Conservation (phyloP, 116 monocot genomes). For the Papilionanthe hybrid region DNA sequence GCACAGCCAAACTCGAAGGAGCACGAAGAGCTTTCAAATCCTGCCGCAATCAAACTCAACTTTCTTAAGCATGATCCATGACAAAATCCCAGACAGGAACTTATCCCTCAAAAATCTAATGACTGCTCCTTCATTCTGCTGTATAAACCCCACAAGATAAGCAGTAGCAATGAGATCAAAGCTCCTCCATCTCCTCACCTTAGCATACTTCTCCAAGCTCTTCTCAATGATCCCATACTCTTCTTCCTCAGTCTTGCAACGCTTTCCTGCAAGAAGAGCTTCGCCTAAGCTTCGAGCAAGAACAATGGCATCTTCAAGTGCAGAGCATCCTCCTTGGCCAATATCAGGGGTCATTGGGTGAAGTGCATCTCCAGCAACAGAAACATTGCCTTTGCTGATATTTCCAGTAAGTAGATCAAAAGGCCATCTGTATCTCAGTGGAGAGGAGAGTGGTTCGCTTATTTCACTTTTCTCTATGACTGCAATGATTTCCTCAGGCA, state of each 20-base stretch:
- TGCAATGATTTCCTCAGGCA: constrained; percentile 18
- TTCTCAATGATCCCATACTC: constrained; percentile 13
- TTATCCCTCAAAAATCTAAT: constrained; percentile 29
- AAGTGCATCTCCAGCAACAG: constrained; percentile 60
- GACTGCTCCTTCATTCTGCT: constrained; percentile 17
- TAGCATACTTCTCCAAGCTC: constrained; percentile 34
- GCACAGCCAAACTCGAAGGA: too few relatives aligned
- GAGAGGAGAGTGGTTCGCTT: constrained; percentile 32
- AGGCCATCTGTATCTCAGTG: constrained; percentile 42
- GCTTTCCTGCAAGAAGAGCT: not conserved
- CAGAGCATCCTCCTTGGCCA: constrained; percentile 65
- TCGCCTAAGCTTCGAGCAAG: constrained; percentile 38
- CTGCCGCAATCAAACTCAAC: constrained; percentile 25
- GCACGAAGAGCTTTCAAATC: not conserved
- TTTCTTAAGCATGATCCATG: constrained; percentile 8
- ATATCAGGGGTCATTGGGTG: constrained; percentile 85
- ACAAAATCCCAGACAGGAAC: constrained; percentile 15
- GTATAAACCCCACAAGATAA: constrained; percentile 31
- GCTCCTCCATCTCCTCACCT: constrained; percentile 43
- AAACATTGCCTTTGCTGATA: constrained; percentile 36
- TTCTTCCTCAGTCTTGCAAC: not conserved
- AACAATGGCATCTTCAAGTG: constrained; percentile 55
- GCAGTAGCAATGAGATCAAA: constrained; percentile 27
- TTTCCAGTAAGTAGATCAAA: constrained; percentile 31
- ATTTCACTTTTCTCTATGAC: constrained; percentile 36